Percentiles rank a stretch among this genome's conserved stretches.
phyloP scores from a whole-genome alignment of 768 basidiomycete species.

The Clitopilus hobsonii region DNA sequence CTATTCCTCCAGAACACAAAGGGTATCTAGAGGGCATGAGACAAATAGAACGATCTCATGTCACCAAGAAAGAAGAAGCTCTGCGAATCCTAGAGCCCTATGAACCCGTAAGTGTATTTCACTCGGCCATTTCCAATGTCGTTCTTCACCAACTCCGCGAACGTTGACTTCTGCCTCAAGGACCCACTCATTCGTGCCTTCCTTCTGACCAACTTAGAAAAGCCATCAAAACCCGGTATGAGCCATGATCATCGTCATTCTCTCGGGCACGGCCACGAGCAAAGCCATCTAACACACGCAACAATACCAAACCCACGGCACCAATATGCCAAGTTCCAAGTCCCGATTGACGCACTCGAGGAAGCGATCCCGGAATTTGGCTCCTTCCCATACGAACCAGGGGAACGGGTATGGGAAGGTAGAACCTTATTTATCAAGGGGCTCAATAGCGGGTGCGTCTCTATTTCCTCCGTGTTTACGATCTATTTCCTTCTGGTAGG shows the following conservation, averaged over 20 bases:
- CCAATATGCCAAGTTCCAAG: slow-evolving; percentile 50
- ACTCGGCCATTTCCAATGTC: not conserved
- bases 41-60: slow-evolving; percentile 49
- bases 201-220: slow-evolving; percentile 67
- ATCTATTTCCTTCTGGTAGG: not conserved
- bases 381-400: slow-evolving; percentile 64
- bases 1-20: slow-evolving; percentile 54
- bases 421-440: slow-evolving; percentile 73
- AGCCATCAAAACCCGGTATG: slow-evolving; percentile 17
- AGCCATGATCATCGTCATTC: slow-evolving; percentile 1
- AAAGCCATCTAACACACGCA: not conserved
- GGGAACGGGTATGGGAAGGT: slow-evolving; percentile 45
- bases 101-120: slow-evolving; percentile 35
- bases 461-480: too few species aligned
- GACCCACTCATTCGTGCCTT: slow-evolving; percentile 67
- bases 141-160: not conserved
- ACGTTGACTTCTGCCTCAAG: slow-evolving; percentile 27
- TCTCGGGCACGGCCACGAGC: not conserved
- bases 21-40: slow-evolving; percentile 67
- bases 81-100: slow-evolving; percentile 51
- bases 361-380: slow-evolving; percentile 59
- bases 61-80: slow-evolving; percentile 61
- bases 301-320: not conserved
- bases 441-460: slow-evolving; percentile 52
- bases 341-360: slow-evolving; percentile 62